Evolutionary conservation across 2,329 filamentous ascomycete species (phyloP).

Genomic region (Pseudocercospora musae): DNA sequence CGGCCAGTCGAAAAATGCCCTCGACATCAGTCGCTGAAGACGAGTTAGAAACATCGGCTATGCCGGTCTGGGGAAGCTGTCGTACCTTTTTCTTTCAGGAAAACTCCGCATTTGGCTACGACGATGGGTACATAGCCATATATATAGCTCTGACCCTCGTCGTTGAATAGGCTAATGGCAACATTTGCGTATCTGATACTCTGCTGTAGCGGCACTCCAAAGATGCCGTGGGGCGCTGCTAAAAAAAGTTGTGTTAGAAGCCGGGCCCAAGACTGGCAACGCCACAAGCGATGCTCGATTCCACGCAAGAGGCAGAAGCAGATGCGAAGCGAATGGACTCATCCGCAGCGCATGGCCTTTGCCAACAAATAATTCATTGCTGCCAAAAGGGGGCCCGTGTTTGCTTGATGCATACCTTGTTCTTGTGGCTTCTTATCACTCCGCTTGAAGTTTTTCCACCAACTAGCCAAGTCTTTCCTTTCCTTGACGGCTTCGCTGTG

Average conservation of each 20-base stretch:
- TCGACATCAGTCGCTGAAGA: conserved; percentile 80
- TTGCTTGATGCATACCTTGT: conserved; percentile 51
- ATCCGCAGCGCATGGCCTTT: neutral
- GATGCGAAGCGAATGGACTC: neutral
- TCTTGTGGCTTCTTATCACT: conserved; percentile 61
- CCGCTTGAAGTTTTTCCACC: conserved; percentile 94
- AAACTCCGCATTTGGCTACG: conserved; percentile 96
- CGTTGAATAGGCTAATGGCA: conserved; percentile 91
- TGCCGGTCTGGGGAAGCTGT: conserved; percentile 2
- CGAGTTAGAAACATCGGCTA: conserved; percentile 27
- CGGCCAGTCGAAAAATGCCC: conserved; percentile 92
- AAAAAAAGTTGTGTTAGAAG: conserved; percentile 14
- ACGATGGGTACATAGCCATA: conserved; percentile 99
- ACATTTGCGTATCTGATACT: conserved; percentile 98
- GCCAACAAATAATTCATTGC: neutral
- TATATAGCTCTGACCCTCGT: conserved; percentile 90
- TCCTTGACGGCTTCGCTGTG: conserved; percentile 68
- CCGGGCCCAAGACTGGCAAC: neutral
- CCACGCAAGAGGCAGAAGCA: neutral
- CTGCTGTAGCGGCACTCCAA: conserved; percentile 86
- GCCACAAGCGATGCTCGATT: neutral
- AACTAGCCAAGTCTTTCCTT: conserved; percentile 85
- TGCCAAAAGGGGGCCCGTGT: neutral
- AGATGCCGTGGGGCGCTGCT: conserved; percentile 67
- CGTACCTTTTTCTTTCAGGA: conserved; percentile 94